Conservation (phyloP, 345 rosid species). For the Aegle marmelos region DNA sequence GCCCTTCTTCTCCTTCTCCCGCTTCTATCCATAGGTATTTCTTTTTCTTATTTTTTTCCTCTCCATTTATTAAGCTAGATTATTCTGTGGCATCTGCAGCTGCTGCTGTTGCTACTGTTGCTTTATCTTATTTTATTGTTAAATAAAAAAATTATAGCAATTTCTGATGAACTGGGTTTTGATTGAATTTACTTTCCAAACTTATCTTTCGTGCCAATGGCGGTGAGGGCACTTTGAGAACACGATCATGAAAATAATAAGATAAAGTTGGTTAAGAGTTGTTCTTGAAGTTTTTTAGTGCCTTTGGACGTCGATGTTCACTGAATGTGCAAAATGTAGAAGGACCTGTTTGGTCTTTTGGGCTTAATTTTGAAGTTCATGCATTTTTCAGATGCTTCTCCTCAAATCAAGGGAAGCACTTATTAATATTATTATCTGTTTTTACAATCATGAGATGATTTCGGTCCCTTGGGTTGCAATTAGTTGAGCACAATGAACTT, state of each 20-base stretch:
- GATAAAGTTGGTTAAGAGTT: background rate
- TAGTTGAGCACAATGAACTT: background rate
- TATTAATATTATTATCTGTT: no score
- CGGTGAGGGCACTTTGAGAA: background rate
- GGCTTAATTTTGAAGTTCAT: background rate
- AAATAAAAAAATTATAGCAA: no score
- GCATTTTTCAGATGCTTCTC: background rate
- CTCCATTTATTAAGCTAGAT: background rate
- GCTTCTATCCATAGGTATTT: conserved; percentile 25
- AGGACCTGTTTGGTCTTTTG: background rate
- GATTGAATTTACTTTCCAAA: background rate
- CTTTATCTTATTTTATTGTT: background rate
- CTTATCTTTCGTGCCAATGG: background rate
- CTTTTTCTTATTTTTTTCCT: background rate
- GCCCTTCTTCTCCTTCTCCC: conserved; percentile 23
- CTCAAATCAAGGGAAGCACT: background rate
- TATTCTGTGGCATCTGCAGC: background rate
- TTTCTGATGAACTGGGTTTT: background rate
- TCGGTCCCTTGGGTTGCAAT: background rate
- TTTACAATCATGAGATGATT: no score
- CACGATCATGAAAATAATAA: background rate
- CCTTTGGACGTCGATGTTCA: background rate
- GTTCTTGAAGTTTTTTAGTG: background rate
- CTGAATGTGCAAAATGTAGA: background rate
- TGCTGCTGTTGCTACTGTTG: background rate